phyloP scores from a whole-genome alignment of 208 protist species.

The Acanthamoeba sp. region DNA sequence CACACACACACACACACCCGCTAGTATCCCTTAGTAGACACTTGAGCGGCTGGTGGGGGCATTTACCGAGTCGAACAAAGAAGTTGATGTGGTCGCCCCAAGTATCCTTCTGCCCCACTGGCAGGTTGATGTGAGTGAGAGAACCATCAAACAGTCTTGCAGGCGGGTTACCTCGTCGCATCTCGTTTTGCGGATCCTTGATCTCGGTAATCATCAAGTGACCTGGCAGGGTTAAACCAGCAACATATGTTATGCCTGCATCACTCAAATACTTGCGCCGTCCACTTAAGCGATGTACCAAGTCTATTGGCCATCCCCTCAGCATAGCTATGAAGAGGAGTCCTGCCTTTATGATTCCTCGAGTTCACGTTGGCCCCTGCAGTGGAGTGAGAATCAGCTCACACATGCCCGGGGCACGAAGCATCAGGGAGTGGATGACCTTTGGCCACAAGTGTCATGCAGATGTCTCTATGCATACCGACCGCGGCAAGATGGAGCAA shows the following conservation, averaged over 20 bases:
- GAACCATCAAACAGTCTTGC: not conserved
- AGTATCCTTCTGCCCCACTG: slow-evolving; percentile 1
- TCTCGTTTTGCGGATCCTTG: not conserved
- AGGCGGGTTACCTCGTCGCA: not conserved
- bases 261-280: too few species aligned
- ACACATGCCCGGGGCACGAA: too few species aligned
- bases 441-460: slow-evolving; percentile 27
- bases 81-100: slow-evolving; percentile 21
- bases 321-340: slow-evolving; percentile 10
- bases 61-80: not conserved
- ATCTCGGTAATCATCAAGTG: slow-evolving; percentile 16
- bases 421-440: not conserved
- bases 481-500: not conserved
- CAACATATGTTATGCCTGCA: too few species aligned
- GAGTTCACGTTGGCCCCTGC: not conserved
- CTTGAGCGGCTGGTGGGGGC: too few species aligned
- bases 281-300: too few species aligned
- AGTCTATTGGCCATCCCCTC: slow-evolving; percentile 18
- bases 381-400: not conserved
- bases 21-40: too few species aligned
- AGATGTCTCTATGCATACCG: not conserved
- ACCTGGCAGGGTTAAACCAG: too few species aligned
- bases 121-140: too few species aligned
- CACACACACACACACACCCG: too few species aligned
- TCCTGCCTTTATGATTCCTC: not conserved